phyloP scores from a whole-genome alignment of 2,329 filamentous ascomycete species.

The Arthrobotrys sphaeroides region DNA sequence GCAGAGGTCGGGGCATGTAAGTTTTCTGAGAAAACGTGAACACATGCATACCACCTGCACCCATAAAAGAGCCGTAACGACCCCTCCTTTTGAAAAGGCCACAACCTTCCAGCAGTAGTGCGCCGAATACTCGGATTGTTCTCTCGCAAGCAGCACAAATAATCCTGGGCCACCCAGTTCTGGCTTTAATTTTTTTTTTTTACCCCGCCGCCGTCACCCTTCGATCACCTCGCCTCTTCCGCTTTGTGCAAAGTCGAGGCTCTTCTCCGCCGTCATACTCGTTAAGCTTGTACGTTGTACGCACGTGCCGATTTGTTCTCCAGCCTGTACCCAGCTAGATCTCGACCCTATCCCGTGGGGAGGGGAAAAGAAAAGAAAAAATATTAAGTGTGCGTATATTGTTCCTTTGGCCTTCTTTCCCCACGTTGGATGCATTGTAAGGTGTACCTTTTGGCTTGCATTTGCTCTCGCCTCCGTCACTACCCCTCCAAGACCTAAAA shows the following conservation, averaged over 20 bases:
- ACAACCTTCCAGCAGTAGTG: constrained; percentile 45
- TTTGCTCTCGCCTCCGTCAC: constrained; percentile 31
- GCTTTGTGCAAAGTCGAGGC: constrained; percentile 51
- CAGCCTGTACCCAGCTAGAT: constrained; percentile 27
- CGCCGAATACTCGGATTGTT: constrained; percentile 41
- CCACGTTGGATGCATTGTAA: constrained; percentile 35
- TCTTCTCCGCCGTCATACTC: constrained; percentile 48
- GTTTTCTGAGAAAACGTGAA: constrained; percentile 40
- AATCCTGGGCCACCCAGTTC: constrained; percentile 41
- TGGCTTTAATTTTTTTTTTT: constrained; percentile 26
- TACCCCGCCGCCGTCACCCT: constrained; percentile 48
- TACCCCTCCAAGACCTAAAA: constrained; percentile 49
- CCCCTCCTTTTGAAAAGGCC: constrained; percentile 47
- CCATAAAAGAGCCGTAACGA: constrained; percentile 48
- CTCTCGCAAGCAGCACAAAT: constrained; percentile 48
- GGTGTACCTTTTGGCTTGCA: constrained; percentile 26
- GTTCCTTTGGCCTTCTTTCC: constrained; percentile 32
- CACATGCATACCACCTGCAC: constrained; percentile 38
- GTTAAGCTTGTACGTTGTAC: constrained; percentile 34
- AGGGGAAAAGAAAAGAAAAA: constrained; percentile 35
- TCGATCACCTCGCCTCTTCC: constrained; percentile 51
- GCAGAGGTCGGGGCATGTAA: constrained; percentile 21
- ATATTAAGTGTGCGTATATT: constrained; percentile 48
- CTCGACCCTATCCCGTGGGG: constrained; percentile 19
- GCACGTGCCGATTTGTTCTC: constrained; percentile 41